These are phyloP conservation scores for Trametes polyzona DNA, from an alignment of 1,284 basidiomycete genomes.

Conservation along the genomic window DNA sequence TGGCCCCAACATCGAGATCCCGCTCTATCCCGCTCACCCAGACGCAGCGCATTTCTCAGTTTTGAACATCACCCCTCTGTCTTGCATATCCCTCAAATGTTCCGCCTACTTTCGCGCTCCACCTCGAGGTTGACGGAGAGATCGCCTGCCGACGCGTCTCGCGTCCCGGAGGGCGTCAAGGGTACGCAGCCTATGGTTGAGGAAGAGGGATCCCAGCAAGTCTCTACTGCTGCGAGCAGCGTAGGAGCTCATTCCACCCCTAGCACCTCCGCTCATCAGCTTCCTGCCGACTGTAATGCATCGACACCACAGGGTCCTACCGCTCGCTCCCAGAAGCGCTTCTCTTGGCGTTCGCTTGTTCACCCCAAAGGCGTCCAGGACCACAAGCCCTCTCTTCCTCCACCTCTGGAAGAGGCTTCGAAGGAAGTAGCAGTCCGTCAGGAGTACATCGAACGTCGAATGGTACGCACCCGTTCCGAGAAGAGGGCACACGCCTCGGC, in stretches of 20 bases:
- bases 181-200: no score
- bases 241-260: neutral
- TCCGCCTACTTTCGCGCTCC: neutral
- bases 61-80: no score
- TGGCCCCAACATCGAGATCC: no score
- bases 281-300: neutral
- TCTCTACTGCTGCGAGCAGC: neutral
- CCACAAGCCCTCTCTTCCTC: slow-evolving; percentile 42
- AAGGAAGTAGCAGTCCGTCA: slow-evolving; percentile 17
- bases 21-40: no score
- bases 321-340: slow-evolving; percentile 26
- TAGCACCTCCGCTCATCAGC: neutral
- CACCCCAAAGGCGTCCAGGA: slow-evolving; percentile 22
- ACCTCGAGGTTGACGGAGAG: neutral
- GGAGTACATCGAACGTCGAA: slow-evolving; percentile 18
- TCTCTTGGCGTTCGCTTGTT: slow-evolving; percentile 33
- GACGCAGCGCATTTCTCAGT: no score
- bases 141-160: neutral
- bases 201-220: neutral
- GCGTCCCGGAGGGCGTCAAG: neutral
- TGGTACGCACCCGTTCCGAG: slow-evolving; percentile 48
- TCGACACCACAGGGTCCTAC: neutral
- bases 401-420: slow-evolving; percentile 39
- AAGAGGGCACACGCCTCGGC: slow-evolving; percentile 69
- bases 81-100: no score